phyloP scores from a whole-genome alignment of 2,329 filamentous ascomycete species.

The Cladosporium sp. region DNA sequence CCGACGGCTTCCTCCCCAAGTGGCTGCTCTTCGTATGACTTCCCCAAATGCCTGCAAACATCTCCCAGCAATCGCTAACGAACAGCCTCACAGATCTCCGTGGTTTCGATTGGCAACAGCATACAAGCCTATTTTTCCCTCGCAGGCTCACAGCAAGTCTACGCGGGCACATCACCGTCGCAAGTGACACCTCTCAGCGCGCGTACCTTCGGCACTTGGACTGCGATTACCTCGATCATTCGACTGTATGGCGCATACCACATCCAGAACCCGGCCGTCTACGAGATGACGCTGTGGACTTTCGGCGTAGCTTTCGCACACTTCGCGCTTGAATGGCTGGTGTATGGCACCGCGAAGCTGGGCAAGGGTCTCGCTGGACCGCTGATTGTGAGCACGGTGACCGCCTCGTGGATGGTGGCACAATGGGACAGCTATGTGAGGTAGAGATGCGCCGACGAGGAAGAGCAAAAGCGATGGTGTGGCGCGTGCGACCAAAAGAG shows the following conservation, averaged over 20 bases:
- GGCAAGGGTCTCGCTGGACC: conserved; percentile 54
- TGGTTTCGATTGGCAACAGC: conserved; percentile 77
- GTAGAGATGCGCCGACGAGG: neutral
- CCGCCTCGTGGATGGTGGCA: conserved; percentile 54
- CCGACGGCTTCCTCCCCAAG: conserved; percentile 52
- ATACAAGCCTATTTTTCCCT: conserved; percentile 77
- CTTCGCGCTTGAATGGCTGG: conserved; percentile 72
- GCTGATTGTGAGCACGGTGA: conserved; percentile 50
- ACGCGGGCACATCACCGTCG: conserved; percentile 56
- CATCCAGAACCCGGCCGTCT: conserved; percentile 64
- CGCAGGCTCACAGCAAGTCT: conserved; percentile 79
- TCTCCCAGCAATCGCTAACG: conserved; percentile 12
- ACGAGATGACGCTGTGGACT: conserved; percentile 75
- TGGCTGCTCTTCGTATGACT: conserved; percentile 58
- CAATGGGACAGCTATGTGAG: conserved; percentile 47
- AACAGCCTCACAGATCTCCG: conserved; percentile 56
- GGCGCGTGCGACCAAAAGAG: neutral
- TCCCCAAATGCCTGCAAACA: conserved; percentile 14
- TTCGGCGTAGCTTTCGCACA: conserved; percentile 72
- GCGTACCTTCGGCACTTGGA: conserved; percentile 84
- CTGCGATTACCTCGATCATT: conserved; percentile 68
- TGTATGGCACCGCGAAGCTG: conserved; percentile 69
- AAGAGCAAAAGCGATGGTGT: neutral
- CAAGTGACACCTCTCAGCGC: conserved; percentile 66
- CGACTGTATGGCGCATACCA: conserved; percentile 81